Conservation (phyloP, 78 protist species). For the Isochrysis galbana region DNA sequence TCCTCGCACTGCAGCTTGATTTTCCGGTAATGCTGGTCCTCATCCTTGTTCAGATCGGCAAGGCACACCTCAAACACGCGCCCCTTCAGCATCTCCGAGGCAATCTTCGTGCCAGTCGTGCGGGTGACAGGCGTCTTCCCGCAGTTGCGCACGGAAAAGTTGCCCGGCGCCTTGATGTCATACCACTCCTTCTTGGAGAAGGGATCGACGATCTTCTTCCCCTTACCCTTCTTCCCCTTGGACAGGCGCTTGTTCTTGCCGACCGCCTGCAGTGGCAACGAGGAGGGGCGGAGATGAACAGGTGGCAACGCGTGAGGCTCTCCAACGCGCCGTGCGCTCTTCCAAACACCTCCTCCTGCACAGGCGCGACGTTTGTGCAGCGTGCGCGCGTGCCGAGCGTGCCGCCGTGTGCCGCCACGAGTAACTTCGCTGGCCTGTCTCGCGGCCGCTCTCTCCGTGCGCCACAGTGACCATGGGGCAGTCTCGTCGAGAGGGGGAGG, state of each 20-base stretch:
- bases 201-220: slow-evolving; percentile 86
- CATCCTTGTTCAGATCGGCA: slow-evolving; percentile 92
- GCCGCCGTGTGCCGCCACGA: too few relatives aligned
- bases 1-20: slow-evolving; percentile 91
- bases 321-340: too few relatives aligned
- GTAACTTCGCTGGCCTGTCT: too few relatives aligned
- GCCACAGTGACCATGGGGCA: too few relatives aligned
- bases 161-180: slow-evolving; percentile 92
- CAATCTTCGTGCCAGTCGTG: slow-evolving; percentile 87
- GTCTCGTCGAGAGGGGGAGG: too few relatives aligned
- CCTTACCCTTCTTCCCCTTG: slow-evolving; percentile 64
- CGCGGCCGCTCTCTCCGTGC: too few relatives aligned
- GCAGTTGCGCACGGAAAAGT: slow-evolving; percentile 78
- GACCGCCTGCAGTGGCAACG: slow-evolving; percentile 54
- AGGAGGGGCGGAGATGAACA: too few relatives aligned
- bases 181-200: slow-evolving; percentile 98
- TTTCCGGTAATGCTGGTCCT: slow-evolving; percentile 90
- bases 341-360: too few relatives aligned
- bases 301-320: too few relatives aligned
- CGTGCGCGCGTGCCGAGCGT: too few relatives aligned
- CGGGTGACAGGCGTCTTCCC: slow-evolving; percentile 95
- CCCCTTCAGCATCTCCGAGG: slow-evolving; percentile 92
- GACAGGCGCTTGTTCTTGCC: slow-evolving; percentile 77
- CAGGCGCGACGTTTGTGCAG: too few relatives aligned
- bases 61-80: slow-evolving; percentile 95